phyloP scores from a whole-genome alignment of 768 basidiomycete genomes.

The Hericium rajendrae region DNA sequence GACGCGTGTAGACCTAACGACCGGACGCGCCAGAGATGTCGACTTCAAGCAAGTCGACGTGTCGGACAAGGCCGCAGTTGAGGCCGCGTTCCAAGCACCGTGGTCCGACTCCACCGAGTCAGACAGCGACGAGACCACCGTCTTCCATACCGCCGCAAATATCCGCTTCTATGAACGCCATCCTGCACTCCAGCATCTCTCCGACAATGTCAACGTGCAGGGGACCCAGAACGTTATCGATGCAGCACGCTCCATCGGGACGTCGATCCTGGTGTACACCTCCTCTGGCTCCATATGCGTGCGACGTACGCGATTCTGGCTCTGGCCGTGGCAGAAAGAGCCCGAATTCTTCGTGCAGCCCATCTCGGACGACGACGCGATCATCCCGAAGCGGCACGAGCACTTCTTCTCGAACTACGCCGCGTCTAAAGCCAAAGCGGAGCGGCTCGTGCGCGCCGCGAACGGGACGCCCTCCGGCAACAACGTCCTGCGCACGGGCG shows the following conservation, averaged over 20 bases:
- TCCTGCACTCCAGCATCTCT: conserved; percentile 37
- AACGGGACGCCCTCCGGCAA: conserved; percentile 26
- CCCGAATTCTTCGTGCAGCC: conserved; percentile 52
- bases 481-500: conserved; percentile 51
- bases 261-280: conserved; percentile 53
- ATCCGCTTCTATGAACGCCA: conserved; percentile 72
- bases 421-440: conserved; percentile 50
- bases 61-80: conserved; percentile 40
- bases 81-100: conserved; percentile 51
- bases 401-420: conserved; percentile 78
- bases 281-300: conserved; percentile 63
- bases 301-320: conserved; percentile 46
- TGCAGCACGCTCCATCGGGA: conserved; percentile 46
- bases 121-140: conserved; percentile 36
- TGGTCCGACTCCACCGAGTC: conserved; percentile 36
- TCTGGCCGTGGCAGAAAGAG: conserved; percentile 68
- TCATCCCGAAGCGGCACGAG: conserved; percentile 41
- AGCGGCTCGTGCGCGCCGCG: conserved; percentile 36
- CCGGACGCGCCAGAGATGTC: conserved; percentile 41
- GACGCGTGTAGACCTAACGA: conserved; percentile 42
- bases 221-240: conserved; percentile 63
- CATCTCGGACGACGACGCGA: conserved; percentile 49
- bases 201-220: conserved; percentile 51
- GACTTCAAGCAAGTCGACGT: conserved; percentile 54
- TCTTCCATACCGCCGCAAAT: conserved; percentile 71